Base-by-base conservation (phyloP, 176 grass and related monocot species). In the Oryza meridionalis region DNA sequence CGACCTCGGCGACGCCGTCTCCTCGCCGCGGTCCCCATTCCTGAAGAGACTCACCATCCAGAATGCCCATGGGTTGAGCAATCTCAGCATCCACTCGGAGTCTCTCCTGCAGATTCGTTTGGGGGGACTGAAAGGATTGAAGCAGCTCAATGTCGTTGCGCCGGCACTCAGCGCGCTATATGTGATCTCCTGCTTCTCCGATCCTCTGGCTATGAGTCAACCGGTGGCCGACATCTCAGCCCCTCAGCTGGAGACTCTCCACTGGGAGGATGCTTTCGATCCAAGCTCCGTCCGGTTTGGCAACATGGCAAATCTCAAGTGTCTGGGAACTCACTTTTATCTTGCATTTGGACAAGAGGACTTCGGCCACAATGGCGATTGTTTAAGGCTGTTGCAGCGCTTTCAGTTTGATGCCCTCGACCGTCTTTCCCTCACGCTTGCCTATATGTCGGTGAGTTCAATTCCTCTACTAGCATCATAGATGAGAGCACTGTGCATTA, bases 261-360 rank as follows among this genome's bases (percentile, higher is more conserved):
- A 29, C 0, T 88, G 86, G 79, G 7, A 0, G 0, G 65, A 77
- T 87, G 25, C 29, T 4, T 77, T 22, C 27, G 73, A 87, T 64
- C 27, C 86, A 14, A 38, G 38, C 65, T 70, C 86, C 1, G 65
- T 82, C 6, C 79, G 70, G 16, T 42, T 87, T 64, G 65, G 38
- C 9, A 29, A 6, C 0, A 44, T 59, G 50, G 9, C 24, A 2
- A 50, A 51, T 29, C 40, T 87, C 1, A 13, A 70, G 19, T 37
- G 5, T 21, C 13, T 87, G 29, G 1, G 1, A 11, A 14, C 73
- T 2, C 25, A 0, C 10, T 3, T 9, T 24, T 87, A 65, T 4
- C 5, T 14, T 29, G 86, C 71, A 44, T 82, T 72, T 35, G 86
- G 66, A 65, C 7, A 3, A 16, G 6, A 29, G 33, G 72, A 10